Evolutionary conservation across 2,329 filamentous ascomycete genomes (phyloP).

Genomic region (Colletotrichum lindemuthianum): DNA sequence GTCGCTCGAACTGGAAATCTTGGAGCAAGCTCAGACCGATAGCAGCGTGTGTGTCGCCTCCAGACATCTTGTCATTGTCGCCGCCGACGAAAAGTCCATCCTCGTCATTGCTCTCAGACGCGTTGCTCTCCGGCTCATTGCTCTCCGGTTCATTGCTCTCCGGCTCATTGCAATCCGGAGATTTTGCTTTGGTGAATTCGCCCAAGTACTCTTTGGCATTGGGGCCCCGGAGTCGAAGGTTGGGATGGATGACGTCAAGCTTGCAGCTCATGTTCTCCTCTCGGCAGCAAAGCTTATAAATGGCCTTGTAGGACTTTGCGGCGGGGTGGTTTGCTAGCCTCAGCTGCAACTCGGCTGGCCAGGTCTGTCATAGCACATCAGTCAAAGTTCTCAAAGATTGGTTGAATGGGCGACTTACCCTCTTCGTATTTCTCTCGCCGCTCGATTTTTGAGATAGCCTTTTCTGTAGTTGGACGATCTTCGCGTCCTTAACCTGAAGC

Average conservation of each 20-base stretch:
- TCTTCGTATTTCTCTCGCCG: slow-evolving; percentile 5
- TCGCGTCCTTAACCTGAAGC: background rate
- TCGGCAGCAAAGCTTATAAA: slow-evolving; percentile 43
- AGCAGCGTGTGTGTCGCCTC: no score
- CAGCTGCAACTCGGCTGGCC: slow-evolving; percentile 19
- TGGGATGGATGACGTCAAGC: slow-evolving; percentile 41
- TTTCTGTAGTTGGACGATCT: no score
- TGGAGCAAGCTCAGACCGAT: background rate
- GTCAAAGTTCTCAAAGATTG: background rate
- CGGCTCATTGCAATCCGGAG: no score
- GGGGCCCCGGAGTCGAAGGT: slow-evolving; percentile 39
- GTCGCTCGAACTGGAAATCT: slow-evolving; percentile 42
- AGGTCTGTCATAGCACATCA: slow-evolving; percentile 9
- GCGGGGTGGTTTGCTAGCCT: background rate
- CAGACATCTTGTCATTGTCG: no score
- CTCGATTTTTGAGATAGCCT: background rate
- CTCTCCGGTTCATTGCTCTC: no score
- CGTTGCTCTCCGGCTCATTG: background rate
- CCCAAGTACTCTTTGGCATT: background rate
- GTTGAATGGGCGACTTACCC: background rate
- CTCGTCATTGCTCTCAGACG: background rate
- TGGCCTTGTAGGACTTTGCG: slow-evolving; percentile 18
- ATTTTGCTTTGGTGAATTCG: background rate
- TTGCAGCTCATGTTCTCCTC: slow-evolving; percentile 47
- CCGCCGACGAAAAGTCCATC: no score